Base-by-base conservation (phyloP, 768 basidiomycete species). In the Neoboletus magnificus region DNA sequence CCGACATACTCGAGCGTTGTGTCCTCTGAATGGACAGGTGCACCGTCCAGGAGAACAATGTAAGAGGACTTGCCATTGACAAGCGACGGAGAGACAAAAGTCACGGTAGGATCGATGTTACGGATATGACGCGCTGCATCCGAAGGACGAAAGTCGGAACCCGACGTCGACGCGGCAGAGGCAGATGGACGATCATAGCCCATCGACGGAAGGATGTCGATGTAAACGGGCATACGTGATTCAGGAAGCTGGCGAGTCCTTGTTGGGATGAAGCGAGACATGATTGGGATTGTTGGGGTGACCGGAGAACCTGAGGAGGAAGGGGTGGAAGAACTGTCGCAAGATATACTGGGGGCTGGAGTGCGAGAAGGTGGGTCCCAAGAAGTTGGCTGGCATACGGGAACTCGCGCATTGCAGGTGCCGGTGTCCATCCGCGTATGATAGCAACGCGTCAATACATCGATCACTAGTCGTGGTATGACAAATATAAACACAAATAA, bases 71-170 rank as follows among this genome's bases (percentile, higher is more conserved):
- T 76, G 29, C 84, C 84, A 11, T 71, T 64, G 33, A 85, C 73
- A 5, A 73, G 62, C 2, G 76, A 69, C 3, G 69, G 76, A 5
- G 85, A 81, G 32, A 80, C 66, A 59, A 89, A 82, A 20, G 87
- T 84, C 27, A 89, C 77, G 2, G 83, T 83, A 0, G 86, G 85
- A 62, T 89, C 84, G 59, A 89, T 87, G 42, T 76, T 71, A 12
- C 71, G 72, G 50, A 89, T 73, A 23, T 76, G 78, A 32, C 86
- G 85, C 39, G 83, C 75, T 36, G 74, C 69, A 25, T 61, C 67
- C 3, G 50, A 18, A 32, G 60, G 44, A n/a, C 55, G 50, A 1
- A 35, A 1, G 52, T 48, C 23, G 18, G 52, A 23, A 43, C 15
- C 33, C 23, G 61, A 55, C 16, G 51, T 43, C 12, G 56, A 53